Conservation (phyloP, 352 stramenopile genomes). For the Globisporangium emineosum region DNA sequence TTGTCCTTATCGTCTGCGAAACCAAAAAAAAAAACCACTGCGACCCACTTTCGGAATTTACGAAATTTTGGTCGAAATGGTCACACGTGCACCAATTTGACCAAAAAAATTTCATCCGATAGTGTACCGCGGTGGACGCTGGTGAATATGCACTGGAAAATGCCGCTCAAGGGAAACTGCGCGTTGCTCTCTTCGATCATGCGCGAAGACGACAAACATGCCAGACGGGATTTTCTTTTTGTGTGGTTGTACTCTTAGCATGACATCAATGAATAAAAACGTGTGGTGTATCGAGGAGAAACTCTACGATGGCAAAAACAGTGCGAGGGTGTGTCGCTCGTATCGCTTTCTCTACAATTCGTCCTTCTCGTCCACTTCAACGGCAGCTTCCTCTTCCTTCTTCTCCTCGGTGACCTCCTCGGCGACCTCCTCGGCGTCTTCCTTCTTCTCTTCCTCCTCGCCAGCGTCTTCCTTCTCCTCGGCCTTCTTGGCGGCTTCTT, state of each 20-base stretch:
- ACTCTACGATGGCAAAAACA: conserved; percentile 16
- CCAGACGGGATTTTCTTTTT: background rate
- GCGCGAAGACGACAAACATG: background rate
- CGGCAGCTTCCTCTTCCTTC: background rate
- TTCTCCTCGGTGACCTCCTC: background rate
- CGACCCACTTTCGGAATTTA: no score
- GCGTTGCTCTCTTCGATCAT: no score
- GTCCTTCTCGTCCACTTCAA: conserved; percentile 38
- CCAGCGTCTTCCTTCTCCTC: conserved; percentile 43
- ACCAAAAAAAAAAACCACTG: no score
- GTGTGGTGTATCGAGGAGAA: conserved; percentile 1
- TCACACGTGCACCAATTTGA: no score
- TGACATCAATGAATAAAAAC: conserved; percentile 11
- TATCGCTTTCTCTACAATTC: conserved; percentile 36
- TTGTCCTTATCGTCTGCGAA: no score
- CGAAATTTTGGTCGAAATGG: no score
- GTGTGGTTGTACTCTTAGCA: background rate
- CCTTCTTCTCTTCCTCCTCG: conserved; percentile 17
- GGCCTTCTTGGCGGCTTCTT: conserved; percentile 53
- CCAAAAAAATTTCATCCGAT: no score
- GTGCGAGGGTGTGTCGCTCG: conserved; percentile 4
- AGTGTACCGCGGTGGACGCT: no score
- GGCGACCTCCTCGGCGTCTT: conserved; percentile 17
- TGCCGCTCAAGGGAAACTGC: no score
- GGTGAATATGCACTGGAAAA: no score